Evolutionary conservation across 805 yeast species (phyloP).

Genomic region (Osmozyma mogii): DNA sequence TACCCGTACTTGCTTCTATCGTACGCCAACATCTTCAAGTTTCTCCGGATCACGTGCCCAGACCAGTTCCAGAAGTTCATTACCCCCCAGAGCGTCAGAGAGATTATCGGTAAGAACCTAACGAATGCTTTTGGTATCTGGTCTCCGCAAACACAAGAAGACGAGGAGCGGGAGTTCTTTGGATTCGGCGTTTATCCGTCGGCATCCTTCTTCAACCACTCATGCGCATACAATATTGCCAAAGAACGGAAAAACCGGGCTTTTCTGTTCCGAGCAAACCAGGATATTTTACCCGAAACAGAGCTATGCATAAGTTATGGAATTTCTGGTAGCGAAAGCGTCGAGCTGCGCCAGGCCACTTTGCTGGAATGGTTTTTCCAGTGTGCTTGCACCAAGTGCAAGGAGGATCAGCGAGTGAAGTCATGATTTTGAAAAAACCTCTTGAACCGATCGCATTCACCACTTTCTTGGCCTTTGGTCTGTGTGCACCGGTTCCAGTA

Average conservation of each 20-base stretch:
- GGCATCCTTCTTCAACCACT: constrained; percentile 63
- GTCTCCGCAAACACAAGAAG: constrained; percentile 32
- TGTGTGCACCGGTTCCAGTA: constrained; percentile 79
- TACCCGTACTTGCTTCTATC: constrained; percentile 43
- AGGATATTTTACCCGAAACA: constrained; percentile 33
- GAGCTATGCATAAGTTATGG: constrained; percentile 59
- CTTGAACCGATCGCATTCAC: constrained; percentile 60
- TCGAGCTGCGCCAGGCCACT: constrained; percentile 31
- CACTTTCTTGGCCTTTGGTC: constrained; percentile 48
- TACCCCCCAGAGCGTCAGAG: constrained; percentile 33
- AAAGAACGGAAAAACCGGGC: constrained; percentile 35
- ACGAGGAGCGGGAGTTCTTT: constrained; percentile 45
- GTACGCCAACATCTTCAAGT: constrained; percentile 41
- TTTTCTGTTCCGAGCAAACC: constrained; percentile 30
- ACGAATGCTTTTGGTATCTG: constrained; percentile 68
- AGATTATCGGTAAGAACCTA: constrained; percentile 49
- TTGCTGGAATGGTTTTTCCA: constrained; percentile 52
- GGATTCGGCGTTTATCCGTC: constrained; percentile 56
- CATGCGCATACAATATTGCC: constrained; percentile 49
- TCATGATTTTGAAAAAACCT: constrained; percentile 46
- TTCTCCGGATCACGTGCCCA: constrained; percentile 35
- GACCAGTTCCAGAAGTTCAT: constrained; percentile 25
- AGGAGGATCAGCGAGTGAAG: constrained; percentile 29
- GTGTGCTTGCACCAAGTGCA: constrained; percentile 46
- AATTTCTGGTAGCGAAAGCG: constrained; percentile 35